Conservation (phyloP, 2,329 filamentous ascomycete genomes). For the Claviceps quebecensis region DNA sequence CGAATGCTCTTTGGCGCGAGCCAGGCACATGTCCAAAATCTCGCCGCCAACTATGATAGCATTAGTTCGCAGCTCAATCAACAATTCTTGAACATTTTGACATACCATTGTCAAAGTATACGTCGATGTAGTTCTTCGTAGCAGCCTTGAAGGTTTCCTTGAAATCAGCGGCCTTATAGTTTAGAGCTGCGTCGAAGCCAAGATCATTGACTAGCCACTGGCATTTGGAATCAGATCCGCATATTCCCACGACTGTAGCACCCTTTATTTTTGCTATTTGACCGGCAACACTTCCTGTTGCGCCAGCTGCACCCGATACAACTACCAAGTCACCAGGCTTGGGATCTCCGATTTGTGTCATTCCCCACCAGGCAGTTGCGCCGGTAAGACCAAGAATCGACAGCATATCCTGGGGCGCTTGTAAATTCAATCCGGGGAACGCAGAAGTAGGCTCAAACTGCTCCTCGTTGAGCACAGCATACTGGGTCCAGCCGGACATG, state of each 20-base stretch:
- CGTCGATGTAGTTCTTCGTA: slow-evolving; percentile 46
- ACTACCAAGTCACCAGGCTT: slow-evolving; percentile 61
- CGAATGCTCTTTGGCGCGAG: slow-evolving; percentile 45
- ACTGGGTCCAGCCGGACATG: slow-evolving; percentile 50
- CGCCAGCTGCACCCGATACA: slow-evolving; percentile 64
- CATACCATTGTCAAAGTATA: slow-evolving; percentile 55
- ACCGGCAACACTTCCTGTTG: slow-evolving; percentile 61
- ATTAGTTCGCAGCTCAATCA: not conserved
- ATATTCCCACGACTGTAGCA: slow-evolving; percentile 46
- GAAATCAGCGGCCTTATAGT: slow-evolving; percentile 55
- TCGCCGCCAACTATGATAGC: slow-evolving; percentile 45
- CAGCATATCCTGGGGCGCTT: slow-evolving; percentile 42
- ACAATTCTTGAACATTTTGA: not conserved
- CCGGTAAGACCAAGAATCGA: slow-evolving; percentile 53
- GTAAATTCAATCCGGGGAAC: slow-evolving; percentile 22
- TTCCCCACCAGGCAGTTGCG: slow-evolving; percentile 64
- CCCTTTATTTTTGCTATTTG: slow-evolving; percentile 68
- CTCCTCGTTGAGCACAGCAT: slow-evolving; percentile 43
- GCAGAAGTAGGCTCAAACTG: slow-evolving; percentile 26
- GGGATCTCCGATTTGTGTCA: slow-evolving; percentile 53
- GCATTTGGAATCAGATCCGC: slow-evolving; percentile 54
- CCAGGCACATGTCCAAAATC: slow-evolving; percentile 52
- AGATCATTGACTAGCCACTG: slow-evolving; percentile 48
- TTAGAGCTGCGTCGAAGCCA: slow-evolving; percentile 52
- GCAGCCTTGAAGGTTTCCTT: slow-evolving; percentile 43